Percentiles rank a stretch among this genome's conserved stretches.
These are phyloP conservation scores for Heterobasidion irregulare DNA, from an alignment of 1,284 basidiomycete species.

Conservation along the genomic window DNA sequence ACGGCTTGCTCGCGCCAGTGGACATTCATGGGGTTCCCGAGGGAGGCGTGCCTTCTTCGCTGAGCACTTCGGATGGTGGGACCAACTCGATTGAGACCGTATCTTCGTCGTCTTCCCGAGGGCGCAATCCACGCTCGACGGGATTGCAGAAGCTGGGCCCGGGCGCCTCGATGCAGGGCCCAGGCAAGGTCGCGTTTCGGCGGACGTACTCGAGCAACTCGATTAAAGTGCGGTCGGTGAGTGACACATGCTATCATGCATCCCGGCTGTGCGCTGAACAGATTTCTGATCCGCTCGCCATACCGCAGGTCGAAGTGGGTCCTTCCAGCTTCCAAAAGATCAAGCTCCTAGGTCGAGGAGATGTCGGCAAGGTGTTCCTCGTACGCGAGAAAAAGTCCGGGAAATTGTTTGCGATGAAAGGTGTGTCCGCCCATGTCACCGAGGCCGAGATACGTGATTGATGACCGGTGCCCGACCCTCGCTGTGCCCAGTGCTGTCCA, in stretches of 20 bases:
- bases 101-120: slow-evolving; percentile 63
- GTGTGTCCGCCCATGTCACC: slow-evolving; percentile 32
- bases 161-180: slow-evolving; percentile 26
- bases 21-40: slow-evolving; percentile 26
- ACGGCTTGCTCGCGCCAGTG: slow-evolving; percentile 69
- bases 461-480: not conserved
- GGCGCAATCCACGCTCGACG: slow-evolving; percentile 21
- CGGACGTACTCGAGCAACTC: slow-evolving; percentile 96
- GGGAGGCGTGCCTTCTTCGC: slow-evolving; percentile 26
- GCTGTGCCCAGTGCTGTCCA: slow-evolving; percentile 71
- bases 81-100: slow-evolving; percentile 64
- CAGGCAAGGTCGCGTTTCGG: slow-evolving; percentile 72
- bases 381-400: slow-evolving; percentile 93
- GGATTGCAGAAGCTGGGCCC: slow-evolving; percentile 28
- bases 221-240: slow-evolving; percentile 86
- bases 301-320: slow-evolving; percentile 73
- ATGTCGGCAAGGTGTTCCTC: slow-evolving; percentile 94
- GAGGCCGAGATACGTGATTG: not conserved
- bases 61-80: slow-evolving; percentile 45
- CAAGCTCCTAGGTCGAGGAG: slow-evolving; percentile 92
- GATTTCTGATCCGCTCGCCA: slow-evolving; percentile 10
- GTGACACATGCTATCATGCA: slow-evolving; percentile 17
- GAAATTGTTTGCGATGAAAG: slow-evolving; percentile 96
- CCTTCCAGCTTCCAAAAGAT: slow-evolving; percentile 91
- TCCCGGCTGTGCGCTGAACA: not conserved